Percentiles rank a stretch among this genome's conserved stretches.
phyloP scores from a whole-genome alignment of 2,329 filamentous ascomycete species.

The Cladosporium austrohemisphaericum region DNA sequence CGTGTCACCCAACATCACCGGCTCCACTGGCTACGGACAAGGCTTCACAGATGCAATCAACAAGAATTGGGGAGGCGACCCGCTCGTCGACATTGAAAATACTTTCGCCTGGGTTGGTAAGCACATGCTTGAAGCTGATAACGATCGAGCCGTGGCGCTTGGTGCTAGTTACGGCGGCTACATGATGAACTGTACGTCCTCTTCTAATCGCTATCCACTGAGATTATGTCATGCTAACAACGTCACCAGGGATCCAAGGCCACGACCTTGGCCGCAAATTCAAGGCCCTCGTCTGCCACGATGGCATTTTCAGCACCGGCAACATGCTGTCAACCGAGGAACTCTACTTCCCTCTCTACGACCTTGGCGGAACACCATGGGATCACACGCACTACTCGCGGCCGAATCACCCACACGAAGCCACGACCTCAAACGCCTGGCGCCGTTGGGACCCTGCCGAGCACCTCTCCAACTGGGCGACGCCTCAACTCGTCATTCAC shows the following conservation, averaged over 20 bases:
- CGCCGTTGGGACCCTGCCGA: slow-evolving; percentile 55
- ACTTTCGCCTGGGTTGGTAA: slow-evolving; percentile 70
- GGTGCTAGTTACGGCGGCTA: slow-evolving; percentile 73
- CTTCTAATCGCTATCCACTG: no score
- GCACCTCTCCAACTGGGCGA: slow-evolving; percentile 67
- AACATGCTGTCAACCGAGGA: slow-evolving; percentile 44
- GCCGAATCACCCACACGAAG: background rate
- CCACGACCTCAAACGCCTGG: slow-evolving; percentile 39
- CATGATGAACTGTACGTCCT: slow-evolving; percentile 57
- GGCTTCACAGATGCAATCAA: slow-evolving; percentile 61
- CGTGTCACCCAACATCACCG: slow-evolving; percentile 30
- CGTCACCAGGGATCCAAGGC: slow-evolving; percentile 67
- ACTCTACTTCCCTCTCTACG: slow-evolving; percentile 53
- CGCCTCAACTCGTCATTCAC: slow-evolving; percentile 86
- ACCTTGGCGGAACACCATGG: slow-evolving; percentile 51
- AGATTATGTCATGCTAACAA: slow-evolving; percentile 35
- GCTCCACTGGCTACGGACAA: slow-evolving; percentile 30
- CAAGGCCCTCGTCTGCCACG: slow-evolving; percentile 83
- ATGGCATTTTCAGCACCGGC: slow-evolving; percentile 41
- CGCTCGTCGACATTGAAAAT: slow-evolving; percentile 77
- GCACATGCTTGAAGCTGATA: slow-evolving; percentile 66
- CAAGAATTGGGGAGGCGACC: slow-evolving; percentile 77
- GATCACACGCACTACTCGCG: slow-evolving; percentile 33
- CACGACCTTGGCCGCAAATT: slow-evolving; percentile 77
- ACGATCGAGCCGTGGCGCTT: slow-evolving; percentile 63